Percentiles rank a stretch among this genome's conserved stretches.
Evolutionary conservation across 257 asterid species (phyloP).

Genomic region (Jacaranda mimosifolia): DNA sequence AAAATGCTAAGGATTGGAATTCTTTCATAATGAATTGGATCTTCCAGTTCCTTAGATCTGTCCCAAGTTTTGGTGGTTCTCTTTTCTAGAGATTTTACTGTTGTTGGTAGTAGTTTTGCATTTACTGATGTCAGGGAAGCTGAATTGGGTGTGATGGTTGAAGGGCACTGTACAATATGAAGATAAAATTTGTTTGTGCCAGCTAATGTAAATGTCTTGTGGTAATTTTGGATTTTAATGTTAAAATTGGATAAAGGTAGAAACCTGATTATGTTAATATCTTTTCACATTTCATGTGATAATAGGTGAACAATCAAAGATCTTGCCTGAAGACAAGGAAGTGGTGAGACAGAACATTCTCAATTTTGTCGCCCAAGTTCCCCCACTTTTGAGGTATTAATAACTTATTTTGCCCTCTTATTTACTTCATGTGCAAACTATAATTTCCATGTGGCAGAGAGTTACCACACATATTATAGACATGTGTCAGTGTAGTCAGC

Average conservation of each 20-base stretch:
- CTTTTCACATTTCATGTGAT: constrained; percentile 27
- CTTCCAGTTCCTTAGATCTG: background rate
- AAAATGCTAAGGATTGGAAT: constrained; percentile 12
- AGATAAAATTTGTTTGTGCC: constrained; percentile 4
- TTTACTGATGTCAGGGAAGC: background rate
- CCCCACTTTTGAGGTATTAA: constrained; percentile 81
- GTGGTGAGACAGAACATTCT: constrained; percentile 91
- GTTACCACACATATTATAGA: background rate
- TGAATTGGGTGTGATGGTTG: background rate
- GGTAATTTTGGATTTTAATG: constrained; percentile 18
- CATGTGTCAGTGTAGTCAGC: background rate
- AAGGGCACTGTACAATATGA: background rate
- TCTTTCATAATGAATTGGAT: background rate
- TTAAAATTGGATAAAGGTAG: background rate
- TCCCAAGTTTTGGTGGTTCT: background rate
- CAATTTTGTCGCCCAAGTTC: constrained; percentile 78
- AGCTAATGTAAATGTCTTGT: background rate
- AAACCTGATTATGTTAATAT: constrained; percentile 15
- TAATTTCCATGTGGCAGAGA: background rate
- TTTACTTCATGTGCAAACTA: background rate
- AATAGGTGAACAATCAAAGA: constrained; percentile 83
- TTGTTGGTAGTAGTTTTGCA: background rate
- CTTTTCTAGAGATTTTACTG: background rate
- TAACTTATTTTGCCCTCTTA: background rate
- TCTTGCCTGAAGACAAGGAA: constrained; percentile 85